Evolutionary conservation across 2,329 filamentous ascomycete species (phyloP), one percentile per base, ranked within the genome.

Genomic region (Venturia aucupariae): DNA sequence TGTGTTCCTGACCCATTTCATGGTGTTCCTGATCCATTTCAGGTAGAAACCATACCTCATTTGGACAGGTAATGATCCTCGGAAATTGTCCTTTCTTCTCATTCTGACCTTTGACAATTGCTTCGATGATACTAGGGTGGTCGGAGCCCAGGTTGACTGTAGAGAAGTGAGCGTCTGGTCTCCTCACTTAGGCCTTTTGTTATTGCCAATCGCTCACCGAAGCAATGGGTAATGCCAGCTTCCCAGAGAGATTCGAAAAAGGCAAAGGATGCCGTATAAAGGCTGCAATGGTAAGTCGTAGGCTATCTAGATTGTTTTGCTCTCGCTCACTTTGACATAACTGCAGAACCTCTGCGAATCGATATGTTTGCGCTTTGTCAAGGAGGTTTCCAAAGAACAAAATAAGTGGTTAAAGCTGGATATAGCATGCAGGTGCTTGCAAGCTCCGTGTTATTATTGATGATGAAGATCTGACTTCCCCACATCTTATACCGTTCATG

Each of bases 231-330:
- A 38, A 77, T 69, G 64, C 75, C 75, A 15, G 75, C 75, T 64
- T 90, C 87, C 86, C 86, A 90, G 60, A 92, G 77, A 39, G 88
- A 87, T 78, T 93, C 90, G 68, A 93, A 92, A 75, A 93, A 92
- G 73, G 89, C 90, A 70, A 87, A 90, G 0, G 89, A 90, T 15
- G 90, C 85, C 10, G 90, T 92, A 73, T 92, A 89, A 11, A 62
- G 51, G 35, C 51, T 57, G 30, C 51, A 35, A 35, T n/a, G 51
- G 27, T 57, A 22, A 57, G 51, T 30, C 17, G 30, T 19, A 13
- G 10, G 27, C 51, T 35, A 8, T 57, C 4, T 57, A 17, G 4
- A n/a, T 32, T 8, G 19, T 57, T 1, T 17, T 35, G 51, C 51
- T 57, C 19, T 57, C 35, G 51, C 51, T 57, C 30, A 57, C 51